Evolutionary conservation across 495 filamentous ascomycete species (phyloP).

Genomic region (Aspergillus olivimuriae): DNA sequence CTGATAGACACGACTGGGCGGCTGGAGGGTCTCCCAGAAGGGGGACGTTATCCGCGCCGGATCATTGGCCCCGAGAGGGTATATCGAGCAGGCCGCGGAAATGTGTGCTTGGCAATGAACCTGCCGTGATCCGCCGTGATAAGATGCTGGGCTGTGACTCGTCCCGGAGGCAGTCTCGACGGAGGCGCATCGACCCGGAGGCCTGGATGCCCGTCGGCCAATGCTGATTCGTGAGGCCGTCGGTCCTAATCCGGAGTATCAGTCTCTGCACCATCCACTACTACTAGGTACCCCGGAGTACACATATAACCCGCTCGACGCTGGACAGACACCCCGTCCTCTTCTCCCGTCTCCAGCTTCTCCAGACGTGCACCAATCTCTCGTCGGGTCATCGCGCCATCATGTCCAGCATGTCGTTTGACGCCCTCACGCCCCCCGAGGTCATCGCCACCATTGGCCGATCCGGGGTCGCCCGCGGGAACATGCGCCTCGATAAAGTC

Average conservation of each 20-base stretch:
- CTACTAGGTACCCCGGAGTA: no score
- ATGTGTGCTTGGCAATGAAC: slow-evolving; percentile 1
- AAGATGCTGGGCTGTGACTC: neutral
- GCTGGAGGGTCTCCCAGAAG: no score
- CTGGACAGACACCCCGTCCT: no score
- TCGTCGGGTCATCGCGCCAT: neutral
- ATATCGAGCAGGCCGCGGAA: no score
- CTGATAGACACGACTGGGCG: no score
- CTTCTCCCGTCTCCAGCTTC: no score
- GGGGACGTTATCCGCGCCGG: no score
- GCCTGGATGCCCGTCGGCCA: neutral
- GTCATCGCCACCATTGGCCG: slow-evolving; percentile 40
- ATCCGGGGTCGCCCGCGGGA: slow-evolving; percentile 43
- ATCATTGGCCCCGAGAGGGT: no score
- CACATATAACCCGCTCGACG: no score
- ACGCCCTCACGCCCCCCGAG: slow-evolving; percentile 39
- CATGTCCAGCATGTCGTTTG: slow-evolving; percentile 7
- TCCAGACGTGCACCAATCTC: neutral
- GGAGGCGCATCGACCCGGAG: neutral
- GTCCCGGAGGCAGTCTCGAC: neutral
- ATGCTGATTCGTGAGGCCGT: neutral
- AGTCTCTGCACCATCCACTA: no score
- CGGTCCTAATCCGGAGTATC: neutral
- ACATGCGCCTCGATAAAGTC: slow-evolving; percentile 47
- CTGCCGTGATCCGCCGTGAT: no score